Evolutionary conservation across 177 flowering plant species (phyloP).

Genomic region (Viscum album): DNA sequence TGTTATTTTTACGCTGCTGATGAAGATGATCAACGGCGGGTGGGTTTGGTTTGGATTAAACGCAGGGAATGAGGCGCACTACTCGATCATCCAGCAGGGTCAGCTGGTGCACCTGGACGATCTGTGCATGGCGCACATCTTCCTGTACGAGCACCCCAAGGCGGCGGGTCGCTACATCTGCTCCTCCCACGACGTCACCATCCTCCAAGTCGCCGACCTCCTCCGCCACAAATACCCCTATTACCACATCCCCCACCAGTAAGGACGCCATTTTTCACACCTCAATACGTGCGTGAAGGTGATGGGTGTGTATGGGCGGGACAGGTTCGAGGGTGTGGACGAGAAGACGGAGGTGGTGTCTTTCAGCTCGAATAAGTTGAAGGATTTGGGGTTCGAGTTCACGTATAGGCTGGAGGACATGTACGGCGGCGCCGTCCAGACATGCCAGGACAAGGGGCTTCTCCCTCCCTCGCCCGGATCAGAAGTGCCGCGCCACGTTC

Average conservation of each 20-base stretch:
- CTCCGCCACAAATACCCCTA: conserved; percentile 46
- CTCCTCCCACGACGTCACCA: conserved; percentile 42
- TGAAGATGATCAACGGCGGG: too few species aligned
- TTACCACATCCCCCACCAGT: conserved; percentile 46
- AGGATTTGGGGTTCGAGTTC: conserved; percentile 49
- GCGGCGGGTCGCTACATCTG: conserved; percentile 72
- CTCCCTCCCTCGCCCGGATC: conserved; percentile 30
- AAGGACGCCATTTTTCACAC: conserved; percentile 5
- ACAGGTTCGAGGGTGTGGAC: conserved; percentile 42
- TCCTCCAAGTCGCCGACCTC: conserved; percentile 37
- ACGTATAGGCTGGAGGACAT: conserved; percentile 71
- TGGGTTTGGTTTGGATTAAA: too few species aligned
- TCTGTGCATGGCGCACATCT: conserved; percentile 52
- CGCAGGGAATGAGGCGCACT: conserved; percentile 56
- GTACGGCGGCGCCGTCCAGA: conserved; percentile 56
- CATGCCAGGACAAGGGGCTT: conserved; percentile 52
- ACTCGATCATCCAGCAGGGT: conserved; percentile 39
- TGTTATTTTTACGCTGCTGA: too few species aligned
- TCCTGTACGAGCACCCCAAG: conserved; percentile 44
- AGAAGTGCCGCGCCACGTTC: too few species aligned
- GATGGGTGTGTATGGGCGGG: too few species aligned
- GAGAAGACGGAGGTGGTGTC: conserved; percentile 26
- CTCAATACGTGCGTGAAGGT: too few species aligned
- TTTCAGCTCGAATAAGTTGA: conserved; percentile 63
- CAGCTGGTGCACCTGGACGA: conserved; percentile 71